Conservation (phyloP, 2,329 filamentous ascomycete species). For the Hypocreales sp. region DNA sequence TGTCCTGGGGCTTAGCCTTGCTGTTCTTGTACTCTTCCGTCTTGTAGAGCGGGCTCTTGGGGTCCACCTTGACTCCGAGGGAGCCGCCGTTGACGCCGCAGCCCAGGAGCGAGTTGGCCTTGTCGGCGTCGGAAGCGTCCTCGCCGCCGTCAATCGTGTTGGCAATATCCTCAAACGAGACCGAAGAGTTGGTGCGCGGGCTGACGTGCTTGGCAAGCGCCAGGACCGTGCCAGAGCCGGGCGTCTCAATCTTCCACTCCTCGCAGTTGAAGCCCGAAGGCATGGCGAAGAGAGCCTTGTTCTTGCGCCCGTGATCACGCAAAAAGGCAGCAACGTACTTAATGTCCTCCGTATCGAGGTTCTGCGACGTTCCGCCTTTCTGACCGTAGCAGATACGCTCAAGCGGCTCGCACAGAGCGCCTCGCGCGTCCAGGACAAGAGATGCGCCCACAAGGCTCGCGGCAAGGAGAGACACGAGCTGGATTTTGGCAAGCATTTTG, state of each 20-base stretch:
- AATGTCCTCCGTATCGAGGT: slow-evolving; percentile 1
- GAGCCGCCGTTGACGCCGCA: slow-evolving; percentile 11
- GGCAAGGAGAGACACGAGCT: no score
- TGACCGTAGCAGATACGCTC: slow-evolving; percentile 4
- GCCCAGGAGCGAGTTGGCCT: slow-evolving; percentile 9
- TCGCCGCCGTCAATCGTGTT: slow-evolving; percentile 9
- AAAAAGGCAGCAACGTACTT: slow-evolving; percentile 1
- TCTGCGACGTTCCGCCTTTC: slow-evolving; percentile 1
- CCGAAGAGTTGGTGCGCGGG: slow-evolving; percentile 4
- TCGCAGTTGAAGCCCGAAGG: slow-evolving; percentile 5
- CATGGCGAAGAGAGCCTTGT: slow-evolving; percentile 4
- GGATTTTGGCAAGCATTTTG: no score
- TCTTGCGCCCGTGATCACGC: slow-evolving; percentile 1
- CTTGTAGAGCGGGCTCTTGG: slow-evolving; percentile 3
- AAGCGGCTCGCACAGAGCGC: no score
- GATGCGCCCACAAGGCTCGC: no score
- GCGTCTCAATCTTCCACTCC: slow-evolving; percentile 7
- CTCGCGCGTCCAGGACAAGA: no score
- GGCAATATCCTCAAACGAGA: slow-evolving; percentile 9
- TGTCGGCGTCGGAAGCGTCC: slow-evolving; percentile 1
- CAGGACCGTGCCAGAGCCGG: neutral
- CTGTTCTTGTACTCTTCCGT: slow-evolving; percentile 1
- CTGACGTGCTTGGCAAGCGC: slow-evolving; percentile 5
- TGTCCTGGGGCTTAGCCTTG: slow-evolving; percentile 1
- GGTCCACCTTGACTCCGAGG: slow-evolving; percentile 4